Evolutionary conservation across 2,329 filamentous ascomycete species (phyloP), one percentile per base, ranked within the genome.

Genomic region (Ophiocordyceps australis): DNA sequence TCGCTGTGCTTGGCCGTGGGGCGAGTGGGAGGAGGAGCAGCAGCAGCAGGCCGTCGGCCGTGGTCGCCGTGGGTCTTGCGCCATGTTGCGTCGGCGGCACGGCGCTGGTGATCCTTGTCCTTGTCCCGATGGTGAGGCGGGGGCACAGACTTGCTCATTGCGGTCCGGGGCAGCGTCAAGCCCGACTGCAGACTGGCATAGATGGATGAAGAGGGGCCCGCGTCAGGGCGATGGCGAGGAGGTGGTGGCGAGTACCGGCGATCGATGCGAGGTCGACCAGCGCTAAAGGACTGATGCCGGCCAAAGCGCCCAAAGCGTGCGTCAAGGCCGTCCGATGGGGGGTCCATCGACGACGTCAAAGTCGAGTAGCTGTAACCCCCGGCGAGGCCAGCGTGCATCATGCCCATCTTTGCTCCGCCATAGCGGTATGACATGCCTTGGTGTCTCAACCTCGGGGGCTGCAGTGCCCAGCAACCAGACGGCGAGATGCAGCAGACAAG

Each of bases 361-460:
- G 28, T n/a, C 3, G 24, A 17, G 18, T 30, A 27, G 28, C 28
- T 29, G 19, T 30, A 30, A 21, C 18, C 28, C 11, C 12, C 23
- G 15, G 15, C 19, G 10, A n/a, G n/a, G 12, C 17, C 17, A 13
- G 12, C 20, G 10, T 18, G 14, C 6, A 3, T n/a, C n/a, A 9
- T 17, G 19, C 28, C 25, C 17, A 25, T 19, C 5, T 9, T 20
- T 14, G 12, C 11, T n/a, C 18, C n/a, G 7, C 19, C 19, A 25
- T 22, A 19, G 23, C n/a, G 17, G 16, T 23, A 25, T 5, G 20
- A 16, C 23, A 23, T 22, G 9, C n/a, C n/a, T n/a, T n/a, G n/a
- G n/a, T n/a, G n/a, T n/a, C n/a, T n/a, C n/a, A n/a, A n/a, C n/a
- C n/a, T n/a, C n/a, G n/a, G n/a, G n/a, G n/a, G n/a, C n/a, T n/a